Base-by-base conservation (phyloP, 805 yeast species). In the Candida endomychidarum region DNA sequence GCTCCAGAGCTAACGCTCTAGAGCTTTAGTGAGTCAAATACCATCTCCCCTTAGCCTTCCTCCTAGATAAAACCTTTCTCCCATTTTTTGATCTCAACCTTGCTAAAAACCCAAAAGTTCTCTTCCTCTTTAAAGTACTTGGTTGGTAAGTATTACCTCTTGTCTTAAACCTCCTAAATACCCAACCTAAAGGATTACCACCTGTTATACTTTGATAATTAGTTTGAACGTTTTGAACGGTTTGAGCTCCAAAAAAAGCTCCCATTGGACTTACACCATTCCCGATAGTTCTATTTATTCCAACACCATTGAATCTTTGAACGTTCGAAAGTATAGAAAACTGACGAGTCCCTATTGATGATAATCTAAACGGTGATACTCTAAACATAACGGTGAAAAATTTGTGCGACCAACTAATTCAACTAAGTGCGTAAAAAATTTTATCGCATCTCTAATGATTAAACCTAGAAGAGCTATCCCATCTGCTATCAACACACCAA, bases 141-240 rank as follows among this genome's bases (percentile, higher is more conserved):
- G 99, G 99, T 65, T 91, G 97, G 65, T 84, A 91, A 14, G 96
- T 87, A 67, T 87, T 85, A 64, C 99, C 98, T 67, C 96, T 80
- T 26, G 91, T 73, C 59, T 87, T 82, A 84, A 90, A 83, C 72
- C 96, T 65, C 61, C 57, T 66, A 51, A 78, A 83, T 20, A 70
- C 60, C 35, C 70, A 59, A 1, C 72, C 64, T 2, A 67, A 15
- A 12, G 33, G 33, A 29, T 9, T 23, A 20, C 8, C 5, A 20
- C 22, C 22, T 20, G 22, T 27, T 29, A 29, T 18, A 16, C 20
- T 27, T 27, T 27, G 31, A 16, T 23, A 23, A 8, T n/a, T n/a
- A 23, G 22, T 6, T 6, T 20, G 8, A 20, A 20, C 8, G 8
- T 20, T 20, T 20, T n/a, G n/a, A n/a, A n/a, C n/a, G n/a, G n/a